These are phyloP conservation scores for Limonium bicolor DNA, from an alignment of 148 eudicot genomes.

Conservation along the genomic window DNA sequence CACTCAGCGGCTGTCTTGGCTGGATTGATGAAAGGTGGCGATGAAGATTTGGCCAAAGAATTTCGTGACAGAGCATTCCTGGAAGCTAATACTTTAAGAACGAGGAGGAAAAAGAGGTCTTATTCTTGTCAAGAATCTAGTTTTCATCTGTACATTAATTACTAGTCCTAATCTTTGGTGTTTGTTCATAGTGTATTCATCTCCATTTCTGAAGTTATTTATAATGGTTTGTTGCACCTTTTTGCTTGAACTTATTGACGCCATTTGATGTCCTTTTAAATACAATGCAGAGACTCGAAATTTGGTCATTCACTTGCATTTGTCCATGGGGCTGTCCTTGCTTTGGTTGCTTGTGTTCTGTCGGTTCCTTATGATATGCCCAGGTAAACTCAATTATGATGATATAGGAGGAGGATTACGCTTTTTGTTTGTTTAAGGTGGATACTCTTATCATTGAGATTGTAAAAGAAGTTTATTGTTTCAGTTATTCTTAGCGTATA, in stretches of 20 bases:
- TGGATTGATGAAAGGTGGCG: constrained; percentile 91
- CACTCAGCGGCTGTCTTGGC: constrained; percentile 98
- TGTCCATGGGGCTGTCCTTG: constrained; percentile 79
- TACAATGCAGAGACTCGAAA: constrained; percentile 27
- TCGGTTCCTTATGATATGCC: constrained; percentile 98
- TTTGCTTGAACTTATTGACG: too few species aligned
- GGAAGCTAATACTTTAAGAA: constrained; percentile 46
- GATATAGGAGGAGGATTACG: not conserved
- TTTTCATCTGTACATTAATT: not conserved
- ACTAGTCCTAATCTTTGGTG: too few species aligned
- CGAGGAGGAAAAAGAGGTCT: constrained; percentile 70
- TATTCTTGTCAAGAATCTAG: not conserved
- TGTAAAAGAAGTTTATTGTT: too few species aligned
- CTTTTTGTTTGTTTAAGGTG: not conserved
- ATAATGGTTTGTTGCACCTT: too few species aligned
- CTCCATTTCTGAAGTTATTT: too few species aligned
- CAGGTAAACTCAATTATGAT: constrained; percentile 29
- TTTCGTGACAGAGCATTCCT: constrained; percentile 69
- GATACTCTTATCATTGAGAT: not conserved
- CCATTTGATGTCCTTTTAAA: not conserved
- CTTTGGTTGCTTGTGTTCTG: constrained; percentile 74
- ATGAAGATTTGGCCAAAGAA: constrained; percentile 46
- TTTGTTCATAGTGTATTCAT: too few species aligned
- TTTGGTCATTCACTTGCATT: constrained; percentile 43
- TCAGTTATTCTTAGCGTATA: too few species aligned